phyloP scores from a whole-genome alignment of 306 rosid genomes.

The Glycine tomentella region DNA sequence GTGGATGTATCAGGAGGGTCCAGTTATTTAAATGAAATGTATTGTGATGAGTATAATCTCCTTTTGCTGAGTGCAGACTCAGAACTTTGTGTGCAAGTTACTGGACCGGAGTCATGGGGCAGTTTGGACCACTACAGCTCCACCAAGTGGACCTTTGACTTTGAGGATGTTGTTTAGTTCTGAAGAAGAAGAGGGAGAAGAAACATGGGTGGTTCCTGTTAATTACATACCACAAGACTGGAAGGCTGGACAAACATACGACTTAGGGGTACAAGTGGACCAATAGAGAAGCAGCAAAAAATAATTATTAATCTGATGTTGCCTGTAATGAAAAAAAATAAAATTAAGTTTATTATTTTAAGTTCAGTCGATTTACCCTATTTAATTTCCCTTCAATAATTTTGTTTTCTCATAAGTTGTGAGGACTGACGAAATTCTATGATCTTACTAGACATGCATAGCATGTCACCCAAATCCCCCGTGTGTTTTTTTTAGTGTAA shows the following conservation, averaged over 20 bases:
- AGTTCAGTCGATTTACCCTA: not conserved
- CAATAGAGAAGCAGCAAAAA: conserved; percentile 34
- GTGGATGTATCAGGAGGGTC: not conserved
- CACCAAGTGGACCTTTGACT: conserved; percentile 83
- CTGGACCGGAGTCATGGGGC: conserved; percentile 78
- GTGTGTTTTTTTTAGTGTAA: too few species aligned
- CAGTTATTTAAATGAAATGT: conserved; percentile 19
- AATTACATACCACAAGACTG: conserved; percentile 79
- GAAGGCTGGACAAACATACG: conserved; percentile 80
- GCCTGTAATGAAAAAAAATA: conserved; percentile 32
- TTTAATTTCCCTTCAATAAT: conserved; percentile 5
- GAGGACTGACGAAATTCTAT: conserved; percentile 4
- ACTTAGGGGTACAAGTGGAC: conserved; percentile 86
- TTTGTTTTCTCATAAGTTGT: not conserved
- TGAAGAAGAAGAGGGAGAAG: conserved; percentile 62
- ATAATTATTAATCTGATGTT: conserved; percentile 38
- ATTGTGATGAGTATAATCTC: conserved; percentile 30
- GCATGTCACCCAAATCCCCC: too few species aligned
- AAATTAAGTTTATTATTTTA: conserved; percentile 10
- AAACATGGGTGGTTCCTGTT: conserved; percentile 79
- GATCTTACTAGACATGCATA: not conserved
- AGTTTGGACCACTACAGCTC: conserved; percentile 76
- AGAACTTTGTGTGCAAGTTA: conserved; percentile 76
- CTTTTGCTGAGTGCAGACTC: conserved; percentile 56
- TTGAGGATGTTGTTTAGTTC: conserved; percentile 79